Evolutionary conservation across 140 eudicot genomes (phyloP).

Genomic region (Anethum foeniculum): DNA sequence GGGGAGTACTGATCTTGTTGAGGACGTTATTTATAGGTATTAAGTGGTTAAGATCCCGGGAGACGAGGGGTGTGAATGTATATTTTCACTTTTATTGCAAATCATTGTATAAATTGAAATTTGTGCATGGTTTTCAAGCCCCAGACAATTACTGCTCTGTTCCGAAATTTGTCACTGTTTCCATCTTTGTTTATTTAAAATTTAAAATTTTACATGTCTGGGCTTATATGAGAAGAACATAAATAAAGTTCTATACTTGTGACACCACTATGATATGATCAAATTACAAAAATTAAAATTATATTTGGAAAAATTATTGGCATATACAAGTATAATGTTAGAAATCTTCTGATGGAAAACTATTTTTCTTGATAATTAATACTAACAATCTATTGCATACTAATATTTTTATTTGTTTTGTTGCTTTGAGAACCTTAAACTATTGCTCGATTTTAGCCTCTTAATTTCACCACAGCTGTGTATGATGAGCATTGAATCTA

Average conservation of each 20-base stretch:
- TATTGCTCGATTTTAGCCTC: background rate
- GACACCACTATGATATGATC: background rate
- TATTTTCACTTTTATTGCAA: background rate
- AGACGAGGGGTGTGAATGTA: background rate
- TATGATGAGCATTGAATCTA: background rate
- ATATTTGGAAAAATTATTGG: background rate
- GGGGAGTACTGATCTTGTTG: background rate
- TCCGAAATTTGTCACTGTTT: background rate
- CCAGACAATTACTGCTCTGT: background rate
- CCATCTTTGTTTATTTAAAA: background rate
- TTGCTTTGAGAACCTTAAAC: background rate
- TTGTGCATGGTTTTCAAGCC: background rate
- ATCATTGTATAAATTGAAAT: background rate
- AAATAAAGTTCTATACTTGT: background rate
- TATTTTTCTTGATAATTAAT: no score
- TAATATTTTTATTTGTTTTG: background rate
- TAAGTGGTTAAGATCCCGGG: background rate
- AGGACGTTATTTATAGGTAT: background rate
- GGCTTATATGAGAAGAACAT: background rate
- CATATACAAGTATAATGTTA: background rate
- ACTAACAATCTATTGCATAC: background rate
- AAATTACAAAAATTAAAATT: background rate
- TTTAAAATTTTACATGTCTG: background rate
- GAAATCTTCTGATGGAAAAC: background rate
- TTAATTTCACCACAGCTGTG: background rate